These are phyloP conservation scores for Cucurbitaria berberidis DNA, from an alignment of 2,329 filamentous ascomycete species.

Conservation along the genomic window DNA sequence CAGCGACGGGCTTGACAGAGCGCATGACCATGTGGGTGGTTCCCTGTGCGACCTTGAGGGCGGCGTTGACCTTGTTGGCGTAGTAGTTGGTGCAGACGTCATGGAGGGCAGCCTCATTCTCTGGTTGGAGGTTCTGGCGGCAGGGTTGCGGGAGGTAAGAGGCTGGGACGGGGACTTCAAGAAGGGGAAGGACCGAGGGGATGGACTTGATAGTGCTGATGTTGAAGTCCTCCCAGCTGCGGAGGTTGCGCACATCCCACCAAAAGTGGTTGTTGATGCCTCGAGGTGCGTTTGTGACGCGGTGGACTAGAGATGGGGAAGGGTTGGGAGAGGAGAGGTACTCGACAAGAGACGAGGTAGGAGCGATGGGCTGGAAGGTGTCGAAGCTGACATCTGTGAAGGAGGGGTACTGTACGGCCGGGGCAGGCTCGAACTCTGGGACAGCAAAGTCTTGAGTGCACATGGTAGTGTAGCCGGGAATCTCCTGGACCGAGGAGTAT, in stretches of 20 bases:
- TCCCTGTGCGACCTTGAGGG: conserved; percentile 76
- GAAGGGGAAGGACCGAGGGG: conserved; percentile 73
- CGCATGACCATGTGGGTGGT: conserved; percentile 64
- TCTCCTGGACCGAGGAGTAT: conserved; percentile 43
- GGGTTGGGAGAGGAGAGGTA: conserved; percentile 84
- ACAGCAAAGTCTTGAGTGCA: conserved; percentile 41
- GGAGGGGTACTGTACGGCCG: conserved; percentile 53
- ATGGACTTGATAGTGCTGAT: conserved; percentile 73
- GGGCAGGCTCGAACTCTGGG: conserved; percentile 46
- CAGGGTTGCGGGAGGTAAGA: conserved; percentile 66
- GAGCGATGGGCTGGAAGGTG: conserved; percentile 40
- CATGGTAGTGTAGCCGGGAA: conserved; percentile 38
- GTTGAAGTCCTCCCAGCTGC: conserved; percentile 82
- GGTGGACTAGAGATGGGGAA: conserved; percentile 79
- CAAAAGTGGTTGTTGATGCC: conserved; percentile 83
- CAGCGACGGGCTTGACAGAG: conserved; percentile 42
- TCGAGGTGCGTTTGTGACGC: conserved; percentile 73
- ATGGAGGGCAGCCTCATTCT: conserved; percentile 78
- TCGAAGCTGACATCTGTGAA: conserved; percentile 50
- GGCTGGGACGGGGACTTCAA: conserved; percentile 66
- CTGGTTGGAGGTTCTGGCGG: conserved; percentile 69
- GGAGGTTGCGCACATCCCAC: conserved; percentile 92
- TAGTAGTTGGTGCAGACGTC: conserved; percentile 79
- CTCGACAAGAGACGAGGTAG: conserved; percentile 72
- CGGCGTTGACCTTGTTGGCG: conserved; percentile 84